Base-by-base conservation (phyloP, 495 filamentous ascomycete genomes). In the Choiromyces venosus region DNA sequence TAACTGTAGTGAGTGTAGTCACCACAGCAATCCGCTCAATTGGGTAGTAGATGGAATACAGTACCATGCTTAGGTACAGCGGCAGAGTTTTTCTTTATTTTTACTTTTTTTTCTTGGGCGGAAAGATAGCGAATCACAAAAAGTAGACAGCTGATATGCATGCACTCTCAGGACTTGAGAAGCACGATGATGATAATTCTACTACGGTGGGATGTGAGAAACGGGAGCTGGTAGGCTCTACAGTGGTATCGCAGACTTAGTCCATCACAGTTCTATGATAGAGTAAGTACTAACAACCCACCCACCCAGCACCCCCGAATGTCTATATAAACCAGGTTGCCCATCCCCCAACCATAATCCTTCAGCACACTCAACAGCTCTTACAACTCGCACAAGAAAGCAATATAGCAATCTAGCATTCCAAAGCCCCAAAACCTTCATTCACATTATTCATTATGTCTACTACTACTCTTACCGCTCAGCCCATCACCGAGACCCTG, bases 391-490 rank as follows among this genome's bases (percentile, higher is more conserved):
- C 52, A 16, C n/a, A 61, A 61, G n/a, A 52, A 52, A 61, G 16
- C 3, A 29, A 29, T 61, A 9, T 56, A 29, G n/a, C 46, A 29
- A 29, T 56, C 8, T 29, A 29, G 29, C 25, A 14, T 61, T 52
- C 44, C 2, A 9, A 52, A 52, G 44, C 44, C 44, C 44, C 21
- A 8, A 9, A 21, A n/a, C 44, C 44, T 52, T 52, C 44, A 52
- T n/a, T 61, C 52, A 61, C 1, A 61, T n/a, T 29, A 29, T 37
- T 14, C 52, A 72, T 37, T 38, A 75, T 75, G 65, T 67, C 74
- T 33, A 71, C 67, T 9, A 70, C 72, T n/a, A 70, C 71, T 37
- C n/a, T 33, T 8, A 37, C 67, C 39, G 66, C 71, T n/a, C 36
- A 42, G n/a, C 37, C n/a, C n/a, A 38, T 61, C n/a, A 25, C 42